A percentile compares a stretch with the other conserved stretches of the same genome.
Conservation (phyloP, 2,329 filamentous ascomycete species). For the Rutstroemia sp. region DNA sequence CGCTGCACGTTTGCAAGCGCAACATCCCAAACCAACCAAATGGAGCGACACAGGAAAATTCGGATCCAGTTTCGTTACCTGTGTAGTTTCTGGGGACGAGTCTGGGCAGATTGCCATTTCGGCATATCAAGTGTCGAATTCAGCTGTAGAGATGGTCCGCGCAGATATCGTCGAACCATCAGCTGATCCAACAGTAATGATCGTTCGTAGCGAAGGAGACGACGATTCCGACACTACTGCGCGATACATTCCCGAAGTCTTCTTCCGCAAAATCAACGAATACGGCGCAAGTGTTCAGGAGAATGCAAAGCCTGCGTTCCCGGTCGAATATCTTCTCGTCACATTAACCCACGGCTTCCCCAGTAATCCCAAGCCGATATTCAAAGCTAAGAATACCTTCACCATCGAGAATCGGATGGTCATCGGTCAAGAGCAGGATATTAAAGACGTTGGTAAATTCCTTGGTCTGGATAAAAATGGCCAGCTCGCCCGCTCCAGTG, state of each 20-base stretch:
- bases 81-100: conserved; percentile 88
- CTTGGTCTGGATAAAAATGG: conserved; percentile 55
- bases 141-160: conserved; percentile 92
- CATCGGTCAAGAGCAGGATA: conserved; percentile 80
- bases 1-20: conserved; percentile 78
- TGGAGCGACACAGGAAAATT: conserved; percentile 95
- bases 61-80: conserved; percentile 95
- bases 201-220: conserved; percentile 85
- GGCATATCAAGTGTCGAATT: conserved; percentile 90
- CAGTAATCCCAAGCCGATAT: conserved; percentile 67
- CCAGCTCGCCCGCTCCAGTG: conserved; percentile 49
- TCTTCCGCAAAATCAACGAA: conserved; percentile 92
- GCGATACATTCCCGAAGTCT: conserved; percentile 94
- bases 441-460: conserved; percentile 54
- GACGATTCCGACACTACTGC: conserved; percentile 60
- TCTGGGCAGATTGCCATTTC: conserved; percentile 81
- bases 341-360: conserved; percentile 97
- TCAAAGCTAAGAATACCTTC: conserved; percentile 61
- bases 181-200: conserved; percentile 86
- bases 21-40: conserved; percentile 83
- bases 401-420: conserved; percentile 87
- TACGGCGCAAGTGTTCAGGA: conserved; percentile 95
- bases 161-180: conserved; percentile 94
- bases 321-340: conserved; percentile 91
- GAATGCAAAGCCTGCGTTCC: conserved; percentile 93